Conservation (phyloP, 805 yeast genomes). For the Lipomyces chichibuensis region DNA sequence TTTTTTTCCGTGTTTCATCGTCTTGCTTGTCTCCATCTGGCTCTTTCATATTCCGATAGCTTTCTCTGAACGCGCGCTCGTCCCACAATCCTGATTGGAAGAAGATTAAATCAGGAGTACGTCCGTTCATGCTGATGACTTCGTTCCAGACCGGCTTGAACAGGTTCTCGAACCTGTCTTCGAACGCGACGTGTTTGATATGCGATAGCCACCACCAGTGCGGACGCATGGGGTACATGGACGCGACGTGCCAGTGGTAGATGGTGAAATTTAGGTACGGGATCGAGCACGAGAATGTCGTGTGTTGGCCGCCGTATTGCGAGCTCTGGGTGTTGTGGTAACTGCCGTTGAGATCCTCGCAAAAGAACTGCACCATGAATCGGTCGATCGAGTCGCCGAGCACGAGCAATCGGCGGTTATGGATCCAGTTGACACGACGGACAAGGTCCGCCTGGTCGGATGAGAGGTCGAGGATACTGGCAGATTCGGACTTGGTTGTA, state of each 20-base stretch:
- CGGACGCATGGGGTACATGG: conserved; percentile 30
- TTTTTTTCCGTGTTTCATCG: conserved; percentile 6
- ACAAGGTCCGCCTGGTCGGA: conserved; percentile 15
- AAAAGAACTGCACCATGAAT: conserved; percentile 29
- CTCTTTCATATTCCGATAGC: conserved; percentile 9
- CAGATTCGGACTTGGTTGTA: neutral
- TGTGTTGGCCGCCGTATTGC: conserved; percentile 29
- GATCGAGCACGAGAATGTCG: conserved; percentile 24
- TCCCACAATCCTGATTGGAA: conserved; percentile 34
- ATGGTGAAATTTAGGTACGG: conserved; percentile 28
- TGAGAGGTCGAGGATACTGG: conserved; percentile 6
- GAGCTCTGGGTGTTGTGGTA: neutral
- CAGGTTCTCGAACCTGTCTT: conserved; percentile 26
- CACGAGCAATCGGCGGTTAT: conserved; percentile 28
- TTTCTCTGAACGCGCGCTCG: conserved; percentile 30
- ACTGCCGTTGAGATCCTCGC: conserved; percentile 15
- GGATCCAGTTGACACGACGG: conserved; percentile 30
- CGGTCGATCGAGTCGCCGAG: conserved; percentile 35
- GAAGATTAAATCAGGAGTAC: conserved; percentile 26
- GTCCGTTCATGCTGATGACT: conserved; percentile 26
- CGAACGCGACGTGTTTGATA: conserved; percentile 30
- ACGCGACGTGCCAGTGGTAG: conserved; percentile 33
- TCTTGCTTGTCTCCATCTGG: conserved; percentile 21
- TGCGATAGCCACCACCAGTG: conserved; percentile 32
- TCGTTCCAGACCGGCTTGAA: conserved; percentile 20